Conservation (phyloP, 2,329 filamentous ascomycete species). For the Ophiostoma piceae region DNA sequence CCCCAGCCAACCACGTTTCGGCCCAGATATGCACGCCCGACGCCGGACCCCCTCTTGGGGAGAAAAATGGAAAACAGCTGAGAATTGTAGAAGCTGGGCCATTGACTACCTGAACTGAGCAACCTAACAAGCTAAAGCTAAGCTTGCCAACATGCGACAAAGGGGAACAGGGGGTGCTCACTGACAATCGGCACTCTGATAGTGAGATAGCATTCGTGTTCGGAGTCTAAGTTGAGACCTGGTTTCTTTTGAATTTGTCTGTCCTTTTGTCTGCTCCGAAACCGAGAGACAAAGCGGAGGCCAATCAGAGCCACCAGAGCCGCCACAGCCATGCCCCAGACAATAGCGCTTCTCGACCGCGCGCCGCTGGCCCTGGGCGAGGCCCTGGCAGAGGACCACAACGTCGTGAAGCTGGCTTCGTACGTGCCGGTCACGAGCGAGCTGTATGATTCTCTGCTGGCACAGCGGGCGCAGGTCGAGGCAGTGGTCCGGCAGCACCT, state of each 20-base stretch:
- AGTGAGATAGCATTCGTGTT: constrained; percentile 7
- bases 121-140: neutral
- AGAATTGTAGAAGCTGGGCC: neutral
- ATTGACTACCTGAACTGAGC: too few species aligned
- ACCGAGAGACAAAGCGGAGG: too few species aligned
- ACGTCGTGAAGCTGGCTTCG: constrained; percentile 12
- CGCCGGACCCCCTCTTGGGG: constrained; percentile 12
- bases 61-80: constrained; percentile 5
- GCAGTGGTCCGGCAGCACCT: constrained; percentile 14
- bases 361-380: constrained; percentile 3
- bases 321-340: constrained; percentile 5
- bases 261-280: neutral
- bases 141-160: neutral
- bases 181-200: neutral
- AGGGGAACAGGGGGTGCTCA: neutral
- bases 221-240: neutral
- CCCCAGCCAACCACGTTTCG: constrained; percentile 13
- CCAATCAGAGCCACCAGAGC: neutral
- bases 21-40: constrained; percentile 10
- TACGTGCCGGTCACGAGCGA: constrained; percentile 11
- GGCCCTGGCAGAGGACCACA: constrained; percentile 8
- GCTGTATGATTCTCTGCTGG: constrained; percentile 10
- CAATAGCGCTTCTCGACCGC: constrained; percentile 15
- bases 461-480: constrained; percentile 3
- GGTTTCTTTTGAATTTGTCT: neutral